A percentile compares a stretch with the other conserved stretches of the same genome.
These are phyloP conservation scores for Colletotrichum echinochloae DNA, from an alignment of 2,329 filamentous ascomycete species.

Conservation along the genomic window DNA sequence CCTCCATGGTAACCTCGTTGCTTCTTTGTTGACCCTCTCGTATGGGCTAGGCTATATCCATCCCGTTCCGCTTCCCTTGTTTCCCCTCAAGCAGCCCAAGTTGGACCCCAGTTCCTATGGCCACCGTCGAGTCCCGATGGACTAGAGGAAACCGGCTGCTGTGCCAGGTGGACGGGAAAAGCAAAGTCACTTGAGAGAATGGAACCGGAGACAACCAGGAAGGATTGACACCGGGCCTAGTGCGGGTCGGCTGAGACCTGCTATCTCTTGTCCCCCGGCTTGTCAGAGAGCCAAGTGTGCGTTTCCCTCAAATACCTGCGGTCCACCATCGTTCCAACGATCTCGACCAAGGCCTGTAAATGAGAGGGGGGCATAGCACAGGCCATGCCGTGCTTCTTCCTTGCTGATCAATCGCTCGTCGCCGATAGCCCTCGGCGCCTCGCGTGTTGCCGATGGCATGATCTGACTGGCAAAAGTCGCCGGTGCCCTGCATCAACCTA, in stretches of 20 bases:
- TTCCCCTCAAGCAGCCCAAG: slow-evolving; percentile 28
- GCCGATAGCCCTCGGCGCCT: background rate
- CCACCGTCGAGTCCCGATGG: background rate
- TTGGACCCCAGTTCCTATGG: slow-evolving; percentile 10
- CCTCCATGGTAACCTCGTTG: background rate
- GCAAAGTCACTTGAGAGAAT: background rate
- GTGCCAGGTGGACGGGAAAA: slow-evolving; percentile 1
- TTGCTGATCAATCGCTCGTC: slow-evolving; percentile 4
- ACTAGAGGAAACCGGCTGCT: background rate
- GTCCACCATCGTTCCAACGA: background rate
- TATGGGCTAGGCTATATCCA: background rate
- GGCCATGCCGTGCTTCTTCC: background rate
- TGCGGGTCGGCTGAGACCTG: background rate
- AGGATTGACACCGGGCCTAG: background rate
- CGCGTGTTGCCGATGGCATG: background rate
- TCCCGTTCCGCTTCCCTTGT: background rate
- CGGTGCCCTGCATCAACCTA: background rate
- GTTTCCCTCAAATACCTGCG: background rate
- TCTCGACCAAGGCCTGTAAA: slow-evolving; percentile 12
- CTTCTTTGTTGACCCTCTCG: slow-evolving; percentile 30
- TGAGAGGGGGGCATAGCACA: background rate
- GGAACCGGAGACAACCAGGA: background rate
- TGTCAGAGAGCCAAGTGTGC: background rate
- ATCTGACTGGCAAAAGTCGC: background rate
- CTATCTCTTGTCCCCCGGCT: background rate